Base-by-base conservation (phyloP, 345 rosid genomes). In the Pseudoturritis turrita region DNA sequence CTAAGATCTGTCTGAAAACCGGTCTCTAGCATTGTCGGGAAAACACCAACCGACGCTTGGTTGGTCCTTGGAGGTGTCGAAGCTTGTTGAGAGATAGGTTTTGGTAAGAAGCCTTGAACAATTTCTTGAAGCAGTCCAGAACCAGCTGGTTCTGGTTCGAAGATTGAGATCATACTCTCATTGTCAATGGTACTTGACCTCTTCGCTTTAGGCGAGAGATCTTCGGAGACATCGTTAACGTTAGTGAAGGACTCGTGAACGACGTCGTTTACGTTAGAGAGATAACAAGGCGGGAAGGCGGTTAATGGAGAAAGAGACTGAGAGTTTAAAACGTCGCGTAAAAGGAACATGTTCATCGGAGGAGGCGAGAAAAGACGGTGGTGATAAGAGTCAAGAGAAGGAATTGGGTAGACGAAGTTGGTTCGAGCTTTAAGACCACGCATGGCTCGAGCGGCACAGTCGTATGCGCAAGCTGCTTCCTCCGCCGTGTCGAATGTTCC, bases 401-500 rank as follows among this genome's bases (percentile, higher is more conserved):
- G 49, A 23, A 68, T 47, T 12, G 96, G 88, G 80, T 95, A 95
- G 4, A 83, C 84, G 65, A 95, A 95, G 79, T 95, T 91, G 65
- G 97, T 95, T 9, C 99, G 81, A 18, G 99, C 99, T 79, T 91
- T 91, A 62, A 83, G 75, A 18, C 99, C 97, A 3, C 96, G 95
- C 96, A 91, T 86, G 78, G 96, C 86, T 35, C 96, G 84, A 71
- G 97, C 99, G 1, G 98, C 99, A 6, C 81, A 82, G 78, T 94
- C 99, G 5, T 94, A 91, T 15, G 99, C 99, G 23, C 91, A 86
- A 28, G 98, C 98, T 7, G 98, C 98, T 68, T 94, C 97, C 81
- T 94, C 98, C 0, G 98, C 98, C 3, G 98, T 94, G 80, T 94
- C 99, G 12, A 91, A 94, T 5, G 97, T 94, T 5, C 99, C 99